Conservation (phyloP, 306 rosid genomes). For the Sicyos baderoa region DNA sequence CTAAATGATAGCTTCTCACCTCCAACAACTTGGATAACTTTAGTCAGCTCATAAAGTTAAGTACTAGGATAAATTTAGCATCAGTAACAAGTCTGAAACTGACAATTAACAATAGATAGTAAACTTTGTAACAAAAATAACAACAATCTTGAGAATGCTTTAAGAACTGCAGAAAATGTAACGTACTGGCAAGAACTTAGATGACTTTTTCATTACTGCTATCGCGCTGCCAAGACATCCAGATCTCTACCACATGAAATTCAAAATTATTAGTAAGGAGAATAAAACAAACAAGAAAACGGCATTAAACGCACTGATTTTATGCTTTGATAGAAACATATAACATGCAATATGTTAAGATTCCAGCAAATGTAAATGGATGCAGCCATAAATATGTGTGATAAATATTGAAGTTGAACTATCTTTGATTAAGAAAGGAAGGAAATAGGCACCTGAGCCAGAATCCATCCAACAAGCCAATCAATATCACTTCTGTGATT, state of each 20-base stretch:
- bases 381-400: slow-evolving; percentile 2
- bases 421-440: slow-evolving; percentile 16
- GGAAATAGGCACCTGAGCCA: slow-evolving; percentile 64
- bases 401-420: neutral
- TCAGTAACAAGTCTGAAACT: neutral
- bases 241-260: slow-evolving; percentile 50
- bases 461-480: slow-evolving; percentile 93
- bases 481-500: slow-evolving; percentile 91
- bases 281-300: slow-evolving; percentile 17
- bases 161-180: neutral
- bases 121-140: neutral
- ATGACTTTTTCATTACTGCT: too few species aligned
- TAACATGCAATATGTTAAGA: neutral
- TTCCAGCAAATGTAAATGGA: neutral
- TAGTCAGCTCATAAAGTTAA: neutral
- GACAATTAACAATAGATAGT: neutral
- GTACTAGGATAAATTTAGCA: neutral
- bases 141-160: neutral
- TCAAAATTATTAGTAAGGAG: slow-evolving; percentile 22
- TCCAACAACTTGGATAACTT: neutral
- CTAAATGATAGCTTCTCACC: slow-evolving; percentile 10
- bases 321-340: slow-evolving; percentile 13
- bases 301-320: slow-evolving; percentile 13
- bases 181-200: too few species aligned
- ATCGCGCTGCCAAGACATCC: slow-evolving; percentile 22